Conservation (phyloP, 2,329 filamentous ascomycete species). For the Colletotrichum sp. region DNA sequence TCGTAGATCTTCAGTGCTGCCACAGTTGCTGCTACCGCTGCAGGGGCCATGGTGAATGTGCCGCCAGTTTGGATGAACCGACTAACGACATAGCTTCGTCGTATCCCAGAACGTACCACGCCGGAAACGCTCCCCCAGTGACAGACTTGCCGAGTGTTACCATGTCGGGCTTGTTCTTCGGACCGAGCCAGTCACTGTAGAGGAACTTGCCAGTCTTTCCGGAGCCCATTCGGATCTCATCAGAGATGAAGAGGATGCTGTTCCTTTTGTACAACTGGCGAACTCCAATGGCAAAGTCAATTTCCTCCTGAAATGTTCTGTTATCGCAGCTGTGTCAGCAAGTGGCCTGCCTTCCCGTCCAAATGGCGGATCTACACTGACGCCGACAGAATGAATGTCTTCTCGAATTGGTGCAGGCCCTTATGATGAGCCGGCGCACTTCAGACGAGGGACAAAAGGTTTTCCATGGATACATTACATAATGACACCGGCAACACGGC, state of each 20-base stretch:
- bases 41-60: too few relatives aligned
- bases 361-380: too few relatives aligned
- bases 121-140: not conserved
- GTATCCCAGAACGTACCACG: not conserved
- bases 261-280: not conserved
- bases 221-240: not conserved
- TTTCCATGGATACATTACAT: not conserved
- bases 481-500: not conserved
- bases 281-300: not conserved
- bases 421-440: not conserved
- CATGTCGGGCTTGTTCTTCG: not conserved
- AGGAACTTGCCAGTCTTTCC: not conserved
- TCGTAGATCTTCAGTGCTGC: too few relatives aligned
- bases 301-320: not conserved
- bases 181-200: not conserved
- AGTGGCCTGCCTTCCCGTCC: too few relatives aligned
- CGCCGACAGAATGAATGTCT: not conserved
- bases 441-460: too few relatives aligned
- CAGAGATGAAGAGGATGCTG: not conserved
- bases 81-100: not conserved
- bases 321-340: not conserved
- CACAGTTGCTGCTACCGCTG: too few relatives aligned
- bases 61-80: too few relatives aligned
- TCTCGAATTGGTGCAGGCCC: not conserved
- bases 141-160: not conserved